A percentile compares a stretch with the other conserved stretches of the same genome.
Conservation (phyloP, 768 basidiomycete species). For the Russula foetens region DNA sequence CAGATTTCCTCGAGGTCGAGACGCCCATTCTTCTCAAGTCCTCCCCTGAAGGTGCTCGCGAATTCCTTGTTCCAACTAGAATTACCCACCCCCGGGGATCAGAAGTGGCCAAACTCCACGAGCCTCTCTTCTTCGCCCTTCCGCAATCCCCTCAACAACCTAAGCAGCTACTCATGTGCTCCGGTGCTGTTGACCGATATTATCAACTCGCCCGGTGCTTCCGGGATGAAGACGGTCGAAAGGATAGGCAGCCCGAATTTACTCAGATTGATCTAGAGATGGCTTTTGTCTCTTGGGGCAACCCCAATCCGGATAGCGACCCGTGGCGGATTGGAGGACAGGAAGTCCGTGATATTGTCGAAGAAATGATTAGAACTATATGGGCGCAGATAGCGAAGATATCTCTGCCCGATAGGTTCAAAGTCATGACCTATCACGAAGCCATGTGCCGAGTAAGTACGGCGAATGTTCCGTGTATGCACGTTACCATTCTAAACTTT, state of each 20-base stretch:
- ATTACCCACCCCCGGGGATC: background rate
- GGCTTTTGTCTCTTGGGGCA: slow-evolving; percentile 86
- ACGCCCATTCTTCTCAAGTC: slow-evolving; percentile 88
- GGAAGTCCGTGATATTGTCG: slow-evolving; percentile 74
- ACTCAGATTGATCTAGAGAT: slow-evolving; percentile 96
- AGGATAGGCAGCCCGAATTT: slow-evolving; percentile 94
- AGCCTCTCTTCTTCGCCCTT: slow-evolving; percentile 71
- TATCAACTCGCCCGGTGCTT: slow-evolving; percentile 93
- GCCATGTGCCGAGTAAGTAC: slow-evolving; percentile 78
- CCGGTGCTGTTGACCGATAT: slow-evolving; percentile 83
- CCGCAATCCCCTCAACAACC: slow-evolving; percentile 96
- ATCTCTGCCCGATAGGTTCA: slow-evolving; percentile 53
- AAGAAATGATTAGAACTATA: slow-evolving; percentile 62
- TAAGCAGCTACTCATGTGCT: slow-evolving; percentile 87
- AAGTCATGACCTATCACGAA: slow-evolving; percentile 81
- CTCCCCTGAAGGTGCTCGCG: slow-evolving; percentile 89
- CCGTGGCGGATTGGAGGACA: slow-evolving; percentile 80
- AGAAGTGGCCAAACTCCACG: slow-evolving; percentile 26
- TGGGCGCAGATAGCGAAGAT: slow-evolving; percentile 67
- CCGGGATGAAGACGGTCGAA: slow-evolving; percentile 91
- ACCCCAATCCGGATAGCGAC: slow-evolving; percentile 23
- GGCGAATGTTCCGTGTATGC: background rate
- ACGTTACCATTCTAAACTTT: slow-evolving; percentile 20
- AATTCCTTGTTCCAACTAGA: slow-evolving; percentile 36
- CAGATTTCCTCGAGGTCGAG: slow-evolving; percentile 90